These are phyloP conservation scores for Trypanosoma grayi DNA, from an alignment of 208 protist species.

Conservation along the genomic window DNA sequence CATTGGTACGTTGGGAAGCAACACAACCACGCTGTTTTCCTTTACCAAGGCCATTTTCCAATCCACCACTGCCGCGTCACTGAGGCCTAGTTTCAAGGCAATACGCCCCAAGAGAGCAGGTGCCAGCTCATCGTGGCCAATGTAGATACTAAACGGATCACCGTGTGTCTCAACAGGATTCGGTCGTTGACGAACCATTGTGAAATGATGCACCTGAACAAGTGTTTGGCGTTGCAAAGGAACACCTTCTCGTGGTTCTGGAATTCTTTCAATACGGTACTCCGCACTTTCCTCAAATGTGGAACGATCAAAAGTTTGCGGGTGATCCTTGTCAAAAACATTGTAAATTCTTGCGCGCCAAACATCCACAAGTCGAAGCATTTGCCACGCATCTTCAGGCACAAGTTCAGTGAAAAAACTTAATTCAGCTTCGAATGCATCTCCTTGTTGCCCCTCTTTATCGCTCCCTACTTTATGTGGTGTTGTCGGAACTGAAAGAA, in stretches of 20 bases:
- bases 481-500: conserved; percentile 13
- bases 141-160: conserved; percentile 83
- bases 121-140: conserved; percentile 54
- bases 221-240: conserved; percentile 48
- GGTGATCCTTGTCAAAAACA: conserved; percentile 67
- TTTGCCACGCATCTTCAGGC: conserved; percentile 53
- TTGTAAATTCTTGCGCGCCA: conserved; percentile 86
- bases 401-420: conserved; percentile 36
- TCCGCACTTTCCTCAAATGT: conserved; percentile 88
- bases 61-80: conserved; percentile 63
- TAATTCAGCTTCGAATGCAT: conserved; percentile 21
- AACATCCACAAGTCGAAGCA: conserved; percentile 80
- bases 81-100: conserved; percentile 69
- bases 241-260: conserved; percentile 46
- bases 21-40: conserved; percentile 58
- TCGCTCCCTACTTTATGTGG: conserved; percentile 17
- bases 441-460: conserved; percentile 3
- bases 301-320: conserved; percentile 59
- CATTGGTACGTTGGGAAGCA: conserved; percentile 56
- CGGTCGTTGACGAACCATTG: conserved; percentile 53
- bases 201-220: conserved; percentile 81
- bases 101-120: conserved; percentile 59
- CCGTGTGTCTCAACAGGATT: conserved; percentile 78
- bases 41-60: conserved; percentile 87
- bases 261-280: conserved; percentile 82